These are phyloP conservation scores for Kockiozyma suomiensis DNA, from an alignment of 805 yeast species.

Conservation along the genomic window DNA sequence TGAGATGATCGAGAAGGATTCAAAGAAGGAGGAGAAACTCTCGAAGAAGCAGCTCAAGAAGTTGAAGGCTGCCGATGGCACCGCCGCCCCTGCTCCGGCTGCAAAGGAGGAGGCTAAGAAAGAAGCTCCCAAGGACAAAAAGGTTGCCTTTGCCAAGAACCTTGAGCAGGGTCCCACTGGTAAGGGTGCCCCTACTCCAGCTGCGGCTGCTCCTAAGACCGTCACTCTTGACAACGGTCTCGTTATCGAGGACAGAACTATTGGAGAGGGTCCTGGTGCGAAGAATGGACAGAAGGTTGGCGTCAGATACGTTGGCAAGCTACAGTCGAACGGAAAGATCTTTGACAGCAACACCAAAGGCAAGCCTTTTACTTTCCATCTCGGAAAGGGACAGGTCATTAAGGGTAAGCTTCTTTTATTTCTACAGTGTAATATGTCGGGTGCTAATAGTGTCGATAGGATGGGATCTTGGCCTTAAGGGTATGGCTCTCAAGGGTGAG, in stretches of 20 bases:
- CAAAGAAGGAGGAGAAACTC: constrained; percentile 29
- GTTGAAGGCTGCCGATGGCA: constrained; percentile 32
- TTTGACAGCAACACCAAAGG: constrained; percentile 98
- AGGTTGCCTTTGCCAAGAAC: constrained; percentile 85
- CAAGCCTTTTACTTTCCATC: constrained; percentile 86
- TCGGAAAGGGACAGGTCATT: constrained; percentile 98
- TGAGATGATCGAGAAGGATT: constrained; percentile 31
- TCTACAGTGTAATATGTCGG: background rate
- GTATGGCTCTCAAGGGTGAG: constrained; percentile 99
- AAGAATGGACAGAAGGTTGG: constrained; percentile 89
- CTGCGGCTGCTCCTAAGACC: constrained; percentile 45
- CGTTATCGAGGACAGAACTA: constrained; percentile 85
- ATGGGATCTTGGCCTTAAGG: constrained; percentile 97
- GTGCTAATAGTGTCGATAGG: constrained; percentile 10
- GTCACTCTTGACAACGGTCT: constrained; percentile 92
- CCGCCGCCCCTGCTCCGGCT: constrained; percentile 30
- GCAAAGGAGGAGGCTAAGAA: constrained; percentile 26
- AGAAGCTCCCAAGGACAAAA: constrained; percentile 54
- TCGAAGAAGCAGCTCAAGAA: constrained; percentile 37
- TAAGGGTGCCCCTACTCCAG: constrained; percentile 34
- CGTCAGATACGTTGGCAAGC: constrained; percentile 96
- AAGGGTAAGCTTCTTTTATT: constrained; percentile 55
- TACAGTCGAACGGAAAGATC: constrained; percentile 84
- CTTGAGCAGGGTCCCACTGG: constrained; percentile 93
- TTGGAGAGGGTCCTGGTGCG: constrained; percentile 86